Percentiles rank a stretch among this genome's conserved stretches.
Conservation (phyloP, 1,284 basidiomycete genomes). For the Filobasidium uniguttulatum region DNA sequence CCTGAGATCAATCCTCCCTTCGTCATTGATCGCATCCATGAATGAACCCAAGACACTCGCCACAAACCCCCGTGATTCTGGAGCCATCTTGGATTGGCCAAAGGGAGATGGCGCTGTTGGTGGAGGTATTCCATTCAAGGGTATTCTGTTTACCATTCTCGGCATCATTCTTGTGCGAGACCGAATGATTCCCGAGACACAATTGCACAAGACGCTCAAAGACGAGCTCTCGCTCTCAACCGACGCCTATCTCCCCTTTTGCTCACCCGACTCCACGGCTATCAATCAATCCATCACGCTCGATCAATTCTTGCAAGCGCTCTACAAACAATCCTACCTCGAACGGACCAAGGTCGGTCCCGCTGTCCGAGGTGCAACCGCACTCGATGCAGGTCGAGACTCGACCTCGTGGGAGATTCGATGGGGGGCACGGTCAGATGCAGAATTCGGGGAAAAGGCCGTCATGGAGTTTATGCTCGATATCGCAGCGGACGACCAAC, state of each 20-base stretch:
- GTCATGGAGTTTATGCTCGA: slow-evolving; percentile 29
- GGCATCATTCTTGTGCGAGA: slow-evolving; percentile 27
- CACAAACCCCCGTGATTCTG: slow-evolving; percentile 21
- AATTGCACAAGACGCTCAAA: slow-evolving; percentile 2
- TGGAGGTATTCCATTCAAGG: slow-evolving; percentile 24
- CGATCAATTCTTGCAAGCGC: slow-evolving; percentile 30
- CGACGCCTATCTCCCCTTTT: slow-evolving; percentile 2
- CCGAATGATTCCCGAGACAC: too few species aligned
- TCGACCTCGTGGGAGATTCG: slow-evolving; percentile 23
- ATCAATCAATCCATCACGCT: slow-evolving; percentile 25
- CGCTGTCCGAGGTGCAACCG: neutral
- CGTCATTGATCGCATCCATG: slow-evolving; percentile 20
- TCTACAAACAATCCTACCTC: slow-evolving; percentile 29
- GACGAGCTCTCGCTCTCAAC: slow-evolving; percentile 6
- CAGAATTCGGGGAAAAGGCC: slow-evolving; percentile 31
- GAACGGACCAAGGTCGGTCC: slow-evolving; percentile 26
- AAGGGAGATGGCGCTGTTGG: slow-evolving; percentile 27
- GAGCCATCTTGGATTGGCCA: slow-evolving; percentile 31
- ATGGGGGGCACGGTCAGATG: slow-evolving; percentile 31
- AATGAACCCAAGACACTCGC: slow-evolving; percentile 16
- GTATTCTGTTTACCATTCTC: slow-evolving; percentile 32
- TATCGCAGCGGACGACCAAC: slow-evolving; percentile 10
- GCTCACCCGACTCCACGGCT: slow-evolving; percentile 6
- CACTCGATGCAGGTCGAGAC: neutral
- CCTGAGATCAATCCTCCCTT: slow-evolving; percentile 27